Percentiles rank a stretch among this genome's conserved stretches.
Conservation (phyloP, 371 early-diverging fungal genomes). For the Lichtheimia hyalospora region DNA sequence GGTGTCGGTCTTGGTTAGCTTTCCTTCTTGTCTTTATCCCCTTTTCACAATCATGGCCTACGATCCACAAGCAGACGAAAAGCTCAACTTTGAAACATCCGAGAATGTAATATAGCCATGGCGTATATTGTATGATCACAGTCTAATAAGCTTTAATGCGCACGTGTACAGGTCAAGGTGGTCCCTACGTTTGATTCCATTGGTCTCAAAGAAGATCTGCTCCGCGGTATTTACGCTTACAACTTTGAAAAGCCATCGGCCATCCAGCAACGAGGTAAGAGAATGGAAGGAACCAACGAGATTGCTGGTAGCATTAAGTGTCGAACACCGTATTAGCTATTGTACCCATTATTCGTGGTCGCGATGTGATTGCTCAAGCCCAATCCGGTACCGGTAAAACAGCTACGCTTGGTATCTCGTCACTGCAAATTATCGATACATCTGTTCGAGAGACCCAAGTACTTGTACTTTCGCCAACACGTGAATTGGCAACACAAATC, state of each 20-base stretch:
- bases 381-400: slow-evolving; percentile 99
- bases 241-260: slow-evolving; percentile 93
- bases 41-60: slow-evolving; percentile 29
- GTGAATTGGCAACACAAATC: slow-evolving; percentile 99
- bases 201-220: slow-evolving; percentile 90
- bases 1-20: too few relatives aligned
- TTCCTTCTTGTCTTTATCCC: too few relatives aligned
- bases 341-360: slow-evolving; percentile 87
- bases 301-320: not conserved
- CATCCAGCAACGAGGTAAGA: slow-evolving; percentile 89
- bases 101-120: slow-evolving; percentile 50
- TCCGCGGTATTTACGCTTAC: slow-evolving; percentile 98
- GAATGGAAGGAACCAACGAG: not conserved
- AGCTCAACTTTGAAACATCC: slow-evolving; percentile 65
- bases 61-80: slow-evolving; percentile 58
- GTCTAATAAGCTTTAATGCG: not conserved
- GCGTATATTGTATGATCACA: not conserved
- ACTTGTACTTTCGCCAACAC: slow-evolving; percentile 97
- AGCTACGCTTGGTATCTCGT: slow-evolving; percentile 98
- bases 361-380: slow-evolving; percentile 99
- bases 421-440: slow-evolving; percentile 93
- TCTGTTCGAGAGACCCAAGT: slow-evolving; percentile 90
- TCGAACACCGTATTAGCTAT: slow-evolving; percentile 64
- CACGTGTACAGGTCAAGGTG: slow-evolving; percentile 52
- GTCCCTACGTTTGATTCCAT: slow-evolving; percentile 93